A percentile compares a stretch with the other conserved stretches of the same genome.
phyloP scores from a whole-genome alignment of 176 grass and related monocot species.

The Aegilops speltoides region DNA sequence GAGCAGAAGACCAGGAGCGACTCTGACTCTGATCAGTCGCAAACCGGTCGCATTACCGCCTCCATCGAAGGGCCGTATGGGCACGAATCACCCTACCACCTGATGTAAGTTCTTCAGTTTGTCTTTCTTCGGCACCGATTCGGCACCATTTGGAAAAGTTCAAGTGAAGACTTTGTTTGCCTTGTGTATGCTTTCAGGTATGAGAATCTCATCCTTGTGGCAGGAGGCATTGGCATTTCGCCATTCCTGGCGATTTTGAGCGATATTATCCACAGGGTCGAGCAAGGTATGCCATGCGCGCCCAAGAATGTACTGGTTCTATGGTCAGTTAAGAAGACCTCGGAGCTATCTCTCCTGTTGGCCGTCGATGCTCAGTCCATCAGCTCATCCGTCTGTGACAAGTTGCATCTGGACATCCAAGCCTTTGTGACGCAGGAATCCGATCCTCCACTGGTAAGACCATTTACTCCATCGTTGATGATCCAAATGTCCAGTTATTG shows the following conservation, averaged over 20 bases:
- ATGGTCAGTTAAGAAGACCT: slow-evolving; percentile 90
- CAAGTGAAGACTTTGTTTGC: neutral
- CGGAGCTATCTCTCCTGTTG: slow-evolving; percentile 83
- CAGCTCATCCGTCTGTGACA: slow-evolving; percentile 54
- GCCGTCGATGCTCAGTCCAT: slow-evolving; percentile 61
- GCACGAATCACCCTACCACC: slow-evolving; percentile 92
- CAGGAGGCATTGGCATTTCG: slow-evolving; percentile 91
- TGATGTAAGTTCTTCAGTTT: slow-evolving; percentile 67
- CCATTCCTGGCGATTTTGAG: slow-evolving; percentile 90
- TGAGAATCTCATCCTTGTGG: slow-evolving; percentile 96
- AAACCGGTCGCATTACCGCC: slow-evolving; percentile 56
- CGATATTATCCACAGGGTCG: slow-evolving; percentile 80
- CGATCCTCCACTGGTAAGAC: slow-evolving; percentile 60
- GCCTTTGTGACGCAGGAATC: slow-evolving; percentile 88
- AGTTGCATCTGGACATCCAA: slow-evolving; percentile 70
- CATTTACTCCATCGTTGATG: neutral
- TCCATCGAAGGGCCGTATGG: slow-evolving; percentile 91
- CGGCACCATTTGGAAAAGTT: neutral
- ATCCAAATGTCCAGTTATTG: neutral
- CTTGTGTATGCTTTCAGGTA: slow-evolving; percentile 47
- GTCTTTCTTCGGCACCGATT: neutral
- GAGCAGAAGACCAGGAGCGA: slow-evolving; percentile 41
- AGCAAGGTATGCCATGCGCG: slow-evolving; percentile 58
- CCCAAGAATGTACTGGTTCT: slow-evolving; percentile 84
- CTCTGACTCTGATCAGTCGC: slow-evolving; percentile 21